Conservation (phyloP, 768 basidiomycete genomes). For the Paxillus rubicundulus region DNA sequence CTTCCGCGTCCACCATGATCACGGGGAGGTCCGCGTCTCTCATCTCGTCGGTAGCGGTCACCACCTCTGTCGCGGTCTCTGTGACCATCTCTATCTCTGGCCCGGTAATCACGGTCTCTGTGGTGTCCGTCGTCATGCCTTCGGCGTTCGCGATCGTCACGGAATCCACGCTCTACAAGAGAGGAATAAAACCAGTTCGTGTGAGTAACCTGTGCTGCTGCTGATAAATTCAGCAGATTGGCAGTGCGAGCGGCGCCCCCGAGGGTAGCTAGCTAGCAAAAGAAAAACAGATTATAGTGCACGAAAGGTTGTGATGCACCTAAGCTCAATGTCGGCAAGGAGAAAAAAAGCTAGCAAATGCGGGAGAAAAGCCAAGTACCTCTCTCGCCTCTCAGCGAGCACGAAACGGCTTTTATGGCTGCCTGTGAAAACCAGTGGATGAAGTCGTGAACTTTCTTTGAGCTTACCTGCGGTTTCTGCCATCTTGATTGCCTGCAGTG, state of each 20-base stretch:
- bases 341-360: slow-evolving; percentile 38
- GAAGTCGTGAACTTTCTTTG: slow-evolving; percentile 6
- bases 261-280: slow-evolving; percentile 62
- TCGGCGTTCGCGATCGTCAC: slow-evolving; percentile 62
- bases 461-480: slow-evolving; percentile 59
- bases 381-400: slow-evolving; percentile 33
- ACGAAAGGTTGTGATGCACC: slow-evolving; percentile 46
- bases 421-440: slow-evolving; percentile 26
- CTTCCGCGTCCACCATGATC: slow-evolving; percentile 46
- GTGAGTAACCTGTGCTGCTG: slow-evolving; percentile 51
- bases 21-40: slow-evolving; percentile 47
- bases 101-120: slow-evolving; percentile 50
- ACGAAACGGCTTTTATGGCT: slow-evolving; percentile 28
- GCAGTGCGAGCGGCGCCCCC: slow-evolving; percentile 37
- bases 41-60: slow-evolving; percentile 43
- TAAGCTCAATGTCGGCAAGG: slow-evolving; percentile 54
- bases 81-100: slow-evolving; percentile 42
- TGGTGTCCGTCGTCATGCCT: slow-evolving; percentile 58
- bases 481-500: slow-evolving; percentile 34
- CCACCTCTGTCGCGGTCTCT: slow-evolving; percentile 33
- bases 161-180: slow-evolving; percentile 51
- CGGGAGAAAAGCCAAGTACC: slow-evolving; percentile 34
- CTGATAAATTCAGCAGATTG: slow-evolving; percentile 41
- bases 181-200: slow-evolving; percentile 41
- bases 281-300: slow-evolving; percentile 46